Conservation (phyloP, 2,329 filamentous ascomycete genomes). For the Xylariales sp. region DNA sequence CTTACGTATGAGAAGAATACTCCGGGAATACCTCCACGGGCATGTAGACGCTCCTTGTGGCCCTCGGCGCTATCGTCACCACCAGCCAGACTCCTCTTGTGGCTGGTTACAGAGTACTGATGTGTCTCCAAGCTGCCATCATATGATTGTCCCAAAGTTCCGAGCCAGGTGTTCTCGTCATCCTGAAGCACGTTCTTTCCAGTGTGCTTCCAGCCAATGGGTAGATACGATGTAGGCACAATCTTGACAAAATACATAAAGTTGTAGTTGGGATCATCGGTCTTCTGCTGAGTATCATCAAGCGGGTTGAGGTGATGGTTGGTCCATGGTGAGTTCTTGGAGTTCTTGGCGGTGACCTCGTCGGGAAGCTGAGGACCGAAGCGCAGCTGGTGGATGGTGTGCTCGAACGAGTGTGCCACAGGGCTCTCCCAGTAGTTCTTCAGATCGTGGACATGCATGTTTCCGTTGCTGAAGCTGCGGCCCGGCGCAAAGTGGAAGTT, state of each 20-base stretch:
- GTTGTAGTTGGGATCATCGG: constrained; percentile 81
- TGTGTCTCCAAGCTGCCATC: constrained; percentile 92
- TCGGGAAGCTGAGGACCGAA: constrained; percentile 91
- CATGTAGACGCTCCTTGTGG: constrained; percentile 88
- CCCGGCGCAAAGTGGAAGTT: constrained; percentile 99
- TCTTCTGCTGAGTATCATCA: constrained; percentile 73
- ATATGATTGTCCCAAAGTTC: constrained; percentile 59
- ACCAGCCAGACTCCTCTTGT: constrained; percentile 82
- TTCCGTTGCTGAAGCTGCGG: constrained; percentile 91
- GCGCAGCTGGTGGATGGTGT: constrained; percentile 81
- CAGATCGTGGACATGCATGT: constrained; percentile 96
- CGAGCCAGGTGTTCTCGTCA: constrained; percentile 59
- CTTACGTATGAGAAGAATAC: constrained; percentile 98
- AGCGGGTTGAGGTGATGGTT: constrained; percentile 92
- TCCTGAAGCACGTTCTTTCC: constrained; percentile 31
- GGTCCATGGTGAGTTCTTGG: constrained; percentile 62
- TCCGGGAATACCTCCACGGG: constrained; percentile 86
- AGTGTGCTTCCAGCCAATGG: constrained; percentile 69
- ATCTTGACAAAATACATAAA: constrained; percentile 99
- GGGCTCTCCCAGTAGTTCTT: constrained; percentile 86
- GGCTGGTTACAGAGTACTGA: constrained; percentile 96
- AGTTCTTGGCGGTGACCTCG: constrained; percentile 54
- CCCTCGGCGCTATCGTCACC: constrained; percentile 83
- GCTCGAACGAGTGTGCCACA: constrained; percentile 80
- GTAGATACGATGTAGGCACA: constrained; percentile 90